phyloP scores from a whole-genome alignment of 495 filamentous ascomycete genomes.

The Tuber umbilicatum region DNA sequence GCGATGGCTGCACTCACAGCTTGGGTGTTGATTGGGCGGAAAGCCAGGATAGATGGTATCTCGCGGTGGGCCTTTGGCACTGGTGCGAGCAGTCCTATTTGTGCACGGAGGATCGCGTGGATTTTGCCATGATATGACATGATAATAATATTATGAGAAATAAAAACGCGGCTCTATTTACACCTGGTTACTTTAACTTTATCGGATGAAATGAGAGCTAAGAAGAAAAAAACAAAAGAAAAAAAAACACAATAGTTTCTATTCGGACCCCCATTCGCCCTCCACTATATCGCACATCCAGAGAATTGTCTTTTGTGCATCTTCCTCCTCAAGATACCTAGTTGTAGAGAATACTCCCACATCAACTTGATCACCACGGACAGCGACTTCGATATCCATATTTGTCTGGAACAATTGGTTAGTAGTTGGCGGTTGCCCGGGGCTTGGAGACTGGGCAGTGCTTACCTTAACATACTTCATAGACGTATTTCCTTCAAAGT shows the following conservation, averaged over 20 bases:
- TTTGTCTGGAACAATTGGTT: constrained; percentile 38
- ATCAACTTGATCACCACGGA: constrained; percentile 39
- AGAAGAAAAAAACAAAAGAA: background rate
- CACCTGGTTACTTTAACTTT: background rate
- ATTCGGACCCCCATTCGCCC: background rate
- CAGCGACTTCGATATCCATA: constrained; percentile 44
- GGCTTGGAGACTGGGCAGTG: background rate
- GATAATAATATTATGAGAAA: background rate
- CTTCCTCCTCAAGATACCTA: constrained; percentile 33
- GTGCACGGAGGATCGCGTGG: background rate
- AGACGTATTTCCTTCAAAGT: constrained; percentile 19
- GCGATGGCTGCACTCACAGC: background rate
- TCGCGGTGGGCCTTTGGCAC: background rate
- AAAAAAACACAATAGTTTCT: background rate
- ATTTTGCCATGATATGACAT: background rate
- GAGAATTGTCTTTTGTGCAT: constrained; percentile 22
- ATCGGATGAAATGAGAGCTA: background rate
- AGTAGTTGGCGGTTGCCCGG: constrained; percentile 11
- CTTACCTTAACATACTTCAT: constrained; percentile 32
- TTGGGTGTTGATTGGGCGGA: background rate
- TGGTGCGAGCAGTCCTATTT: background rate
- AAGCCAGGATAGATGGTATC: background rate
- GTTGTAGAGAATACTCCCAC: constrained; percentile 43
- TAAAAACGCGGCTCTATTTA: background rate
- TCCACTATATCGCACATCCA: constrained; percentile 32